Percentiles rank a stretch among this genome's conserved stretches.
These are phyloP conservation scores for Leccinum uliginosum DNA, from an alignment of 768 basidiomycete genomes.

Conservation along the genomic window DNA sequence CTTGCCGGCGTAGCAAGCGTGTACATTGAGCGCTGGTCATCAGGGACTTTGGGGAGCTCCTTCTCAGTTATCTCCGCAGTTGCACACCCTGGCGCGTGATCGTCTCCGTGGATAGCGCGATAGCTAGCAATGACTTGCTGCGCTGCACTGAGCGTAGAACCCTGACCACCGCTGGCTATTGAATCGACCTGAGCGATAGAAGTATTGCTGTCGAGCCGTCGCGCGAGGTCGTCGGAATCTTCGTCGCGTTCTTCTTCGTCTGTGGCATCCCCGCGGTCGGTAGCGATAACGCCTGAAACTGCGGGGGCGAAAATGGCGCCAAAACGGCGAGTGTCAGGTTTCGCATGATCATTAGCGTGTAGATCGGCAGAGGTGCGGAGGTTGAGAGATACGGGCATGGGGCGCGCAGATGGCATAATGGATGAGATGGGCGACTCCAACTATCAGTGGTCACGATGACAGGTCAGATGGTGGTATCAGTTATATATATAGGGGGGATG, in stretches of 20 bases:
- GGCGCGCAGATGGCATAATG: conserved; percentile 9
- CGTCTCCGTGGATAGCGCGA: conserved; percentile 9
- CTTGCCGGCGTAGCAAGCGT: conserved; percentile 16
- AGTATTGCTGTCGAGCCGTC: background rate
- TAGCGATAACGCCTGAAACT: background rate
- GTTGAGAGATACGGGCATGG: conserved; percentile 4
- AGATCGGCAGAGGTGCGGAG: conserved; percentile 2
- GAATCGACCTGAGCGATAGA: conserved; percentile 1
- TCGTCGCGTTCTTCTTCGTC: conserved; percentile 14
- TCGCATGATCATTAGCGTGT: background rate
- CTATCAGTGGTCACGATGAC: conserved; percentile 3
- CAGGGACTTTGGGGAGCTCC: conserved; percentile 14
- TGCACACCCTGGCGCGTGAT: background rate
- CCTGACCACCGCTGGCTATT: background rate
- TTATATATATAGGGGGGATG: conserved; percentile 17
- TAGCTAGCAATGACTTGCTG: conserved; percentile 21
- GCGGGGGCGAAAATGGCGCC: conserved; percentile 19
- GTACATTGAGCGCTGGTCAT: conserved; percentile 26
- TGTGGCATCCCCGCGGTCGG: conserved; percentile 6
- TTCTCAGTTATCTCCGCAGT: conserved; percentile 12
- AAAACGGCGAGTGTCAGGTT: conserved; percentile 26
- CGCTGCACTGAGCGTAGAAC: conserved; percentile 16
- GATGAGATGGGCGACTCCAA: background rate
- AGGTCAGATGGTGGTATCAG: background rate
- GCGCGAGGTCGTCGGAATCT: conserved; percentile 5